Evolutionary conservation across 768 basidiomycete genomes (phyloP), one percentile per base, ranked within the genome.

Genomic region (Mycena metata): DNA sequence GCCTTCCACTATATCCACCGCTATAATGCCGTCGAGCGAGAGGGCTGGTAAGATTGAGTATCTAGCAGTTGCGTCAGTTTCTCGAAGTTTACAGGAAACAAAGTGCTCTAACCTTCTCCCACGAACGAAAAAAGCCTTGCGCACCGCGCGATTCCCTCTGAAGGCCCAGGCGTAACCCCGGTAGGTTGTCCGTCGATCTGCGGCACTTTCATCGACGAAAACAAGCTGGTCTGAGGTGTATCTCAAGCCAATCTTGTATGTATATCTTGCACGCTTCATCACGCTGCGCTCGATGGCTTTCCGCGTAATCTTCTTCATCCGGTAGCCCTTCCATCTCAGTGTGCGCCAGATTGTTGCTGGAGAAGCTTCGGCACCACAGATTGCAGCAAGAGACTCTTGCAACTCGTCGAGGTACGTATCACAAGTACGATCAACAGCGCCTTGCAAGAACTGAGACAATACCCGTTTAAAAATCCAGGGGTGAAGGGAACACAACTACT

Each of bases 41-140:
- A 82, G 19, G 7, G 79, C 81, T 4, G 81, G 82, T 0, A 83
- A 72, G 3, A 83, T 70, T 0, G 81, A 83, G 56, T 79, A 82
- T 30, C 30, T 6, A 30, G 30, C 30, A 30, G 30, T 6, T 30
- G 30, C 6, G 30, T 30, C 6, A 30, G 30, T 30, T 30, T 30
- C 30, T 30, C 30, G 6, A 30, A 30, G 30, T 30, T 30, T 6
- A 30, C 30, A 30, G 30, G 6, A 6, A 6, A 30, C 3, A 6
- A 6, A 30, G 3, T 6, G 6, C 30, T 30, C 30, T 30, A 30
- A 30, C 30, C 30, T 30, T 30, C 30, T 30, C 30, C 30, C 30
- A 30, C 30, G 30, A 3, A 30, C 30, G 6, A 30, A 30, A 30
- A 30, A 30, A 15, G 72, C 72, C 24, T 68, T 57, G 2, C 69